Evolutionary conservation across 1,284 basidiomycete genomes (phyloP).

Genomic region (Thecaphora frezii): DNA sequence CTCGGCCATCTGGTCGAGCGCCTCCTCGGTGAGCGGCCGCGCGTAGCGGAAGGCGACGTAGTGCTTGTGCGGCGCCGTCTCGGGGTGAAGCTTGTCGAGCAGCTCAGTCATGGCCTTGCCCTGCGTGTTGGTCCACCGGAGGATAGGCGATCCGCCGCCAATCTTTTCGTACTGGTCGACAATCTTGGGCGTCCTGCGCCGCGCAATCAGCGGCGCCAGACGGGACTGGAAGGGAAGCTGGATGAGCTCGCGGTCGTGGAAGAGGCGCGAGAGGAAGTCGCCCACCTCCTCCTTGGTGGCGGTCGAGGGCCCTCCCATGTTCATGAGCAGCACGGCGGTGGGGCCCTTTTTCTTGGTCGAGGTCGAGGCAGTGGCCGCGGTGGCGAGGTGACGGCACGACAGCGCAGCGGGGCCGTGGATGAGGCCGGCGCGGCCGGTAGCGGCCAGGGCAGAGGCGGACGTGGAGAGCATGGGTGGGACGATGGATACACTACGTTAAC

Average conservation of each 20-base stretch:
- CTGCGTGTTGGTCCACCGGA: slow-evolving; percentile 84
- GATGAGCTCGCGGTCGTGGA: slow-evolving; percentile 92
- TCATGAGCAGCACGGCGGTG: slow-evolving; percentile 90
- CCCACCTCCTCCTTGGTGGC: slow-evolving; percentile 66
- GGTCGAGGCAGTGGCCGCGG: slow-evolving; percentile 8
- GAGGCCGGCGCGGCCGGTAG: no score
- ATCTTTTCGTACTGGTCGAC: slow-evolving; percentile 92
- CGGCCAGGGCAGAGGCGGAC: no score
- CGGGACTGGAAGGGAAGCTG: slow-evolving; percentile 84
- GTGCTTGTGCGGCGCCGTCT: slow-evolving; percentile 90
- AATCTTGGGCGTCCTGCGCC: slow-evolving; percentile 87
- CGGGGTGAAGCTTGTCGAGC: slow-evolving; percentile 88
- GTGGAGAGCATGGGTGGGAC: no score
- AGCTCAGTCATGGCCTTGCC: slow-evolving; percentile 86
- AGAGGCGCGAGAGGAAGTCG: slow-evolving; percentile 85
- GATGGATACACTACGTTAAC: no score
- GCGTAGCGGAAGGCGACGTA: slow-evolving; percentile 76
- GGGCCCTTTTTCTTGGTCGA: slow-evolving; percentile 20
- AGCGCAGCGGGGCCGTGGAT: slow-evolving; percentile 8
- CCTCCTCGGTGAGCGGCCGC: slow-evolving; percentile 80
- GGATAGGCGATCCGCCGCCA: slow-evolving; percentile 96
- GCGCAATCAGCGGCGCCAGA: slow-evolving; percentile 85
- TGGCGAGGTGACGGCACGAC: slow-evolving; percentile 17
- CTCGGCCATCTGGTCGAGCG: slow-evolving; percentile 77
- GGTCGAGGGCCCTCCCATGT: slow-evolving; percentile 85